Conservation (phyloP, 768 basidiomycete species). For the Suillus tomentosus region DNA sequence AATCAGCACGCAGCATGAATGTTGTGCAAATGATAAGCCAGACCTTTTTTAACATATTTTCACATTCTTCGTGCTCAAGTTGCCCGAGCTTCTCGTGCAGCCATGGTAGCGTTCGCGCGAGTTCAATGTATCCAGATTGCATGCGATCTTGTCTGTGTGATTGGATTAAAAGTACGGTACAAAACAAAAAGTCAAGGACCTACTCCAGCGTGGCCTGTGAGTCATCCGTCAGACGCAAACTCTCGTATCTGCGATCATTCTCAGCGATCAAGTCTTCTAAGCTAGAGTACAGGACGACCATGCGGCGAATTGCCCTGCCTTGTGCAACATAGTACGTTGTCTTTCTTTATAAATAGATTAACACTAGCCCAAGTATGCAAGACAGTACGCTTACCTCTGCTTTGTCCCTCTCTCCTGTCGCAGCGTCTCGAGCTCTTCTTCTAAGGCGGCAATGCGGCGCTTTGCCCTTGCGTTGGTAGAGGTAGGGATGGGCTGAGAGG, state of each 20-base stretch:
- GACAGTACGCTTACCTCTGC: background rate
- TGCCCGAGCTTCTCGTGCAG: background rate
- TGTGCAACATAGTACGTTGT: background rate
- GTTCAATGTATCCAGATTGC: background rate
- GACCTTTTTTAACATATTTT: background rate
- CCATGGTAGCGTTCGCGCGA: background rate
- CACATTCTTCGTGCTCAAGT: background rate
- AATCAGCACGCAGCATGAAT: background rate
- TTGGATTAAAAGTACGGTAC: too few species aligned
- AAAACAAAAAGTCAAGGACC: background rate
- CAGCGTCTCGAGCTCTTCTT: background rate
- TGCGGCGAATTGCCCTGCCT: background rate
- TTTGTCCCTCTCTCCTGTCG: background rate
- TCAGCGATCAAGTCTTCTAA: background rate
- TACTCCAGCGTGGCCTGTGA: background rate
- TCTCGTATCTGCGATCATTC: background rate
- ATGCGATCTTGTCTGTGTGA: background rate
- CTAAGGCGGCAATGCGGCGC: slow-evolving; percentile 3
- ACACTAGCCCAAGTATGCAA: too few species aligned
- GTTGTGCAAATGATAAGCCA: background rate
- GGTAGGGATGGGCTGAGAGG: background rate
- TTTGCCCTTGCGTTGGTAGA: background rate
- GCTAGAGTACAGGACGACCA: background rate
- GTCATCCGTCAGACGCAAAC: too few species aligned
- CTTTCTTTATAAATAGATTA: background rate